phyloP scores from a whole-genome alignment of 257 asterid genomes.

The Anisodus acutangulus region DNA sequence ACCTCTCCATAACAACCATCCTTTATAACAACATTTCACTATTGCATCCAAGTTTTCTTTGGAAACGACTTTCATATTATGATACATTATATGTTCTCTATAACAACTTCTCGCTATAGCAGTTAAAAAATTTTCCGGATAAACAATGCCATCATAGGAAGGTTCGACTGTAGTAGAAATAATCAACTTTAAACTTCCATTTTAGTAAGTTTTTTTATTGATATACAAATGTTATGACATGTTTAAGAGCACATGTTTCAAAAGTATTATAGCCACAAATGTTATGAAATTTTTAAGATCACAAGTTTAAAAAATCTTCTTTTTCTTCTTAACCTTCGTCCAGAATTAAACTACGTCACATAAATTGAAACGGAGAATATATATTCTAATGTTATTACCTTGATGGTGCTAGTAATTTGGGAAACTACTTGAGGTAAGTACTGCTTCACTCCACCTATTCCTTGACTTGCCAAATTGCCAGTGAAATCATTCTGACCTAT shows the following conservation, averaged over 20 bases:
- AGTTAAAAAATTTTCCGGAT: too few species aligned
- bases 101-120: too few species aligned
- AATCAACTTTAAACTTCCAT: background rate
- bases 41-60: too few species aligned
- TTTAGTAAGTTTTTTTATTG: background rate
- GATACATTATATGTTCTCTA: too few species aligned
- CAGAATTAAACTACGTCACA: background rate
- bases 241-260: background rate
- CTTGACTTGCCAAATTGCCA: slow-evolving; percentile 43
- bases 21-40: too few species aligned
- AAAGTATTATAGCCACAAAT: background rate
- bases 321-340: background rate
- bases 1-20: too few species aligned
- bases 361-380: background rate
- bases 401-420: slow-evolving; percentile 51
- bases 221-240: background rate
- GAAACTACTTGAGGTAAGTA: slow-evolving; percentile 49
- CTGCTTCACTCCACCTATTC: slow-evolving; percentile 52
- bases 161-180: too few species aligned
- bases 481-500: slow-evolving; percentile 78
- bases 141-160: too few species aligned
- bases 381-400: slow-evolving; percentile 43
- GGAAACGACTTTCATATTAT: too few species aligned
- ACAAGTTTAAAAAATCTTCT: background rate
- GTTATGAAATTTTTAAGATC: background rate